phyloP scores from a whole-genome alignment of 345 rosid genomes.

The Gynandropsis gynandra region DNA sequence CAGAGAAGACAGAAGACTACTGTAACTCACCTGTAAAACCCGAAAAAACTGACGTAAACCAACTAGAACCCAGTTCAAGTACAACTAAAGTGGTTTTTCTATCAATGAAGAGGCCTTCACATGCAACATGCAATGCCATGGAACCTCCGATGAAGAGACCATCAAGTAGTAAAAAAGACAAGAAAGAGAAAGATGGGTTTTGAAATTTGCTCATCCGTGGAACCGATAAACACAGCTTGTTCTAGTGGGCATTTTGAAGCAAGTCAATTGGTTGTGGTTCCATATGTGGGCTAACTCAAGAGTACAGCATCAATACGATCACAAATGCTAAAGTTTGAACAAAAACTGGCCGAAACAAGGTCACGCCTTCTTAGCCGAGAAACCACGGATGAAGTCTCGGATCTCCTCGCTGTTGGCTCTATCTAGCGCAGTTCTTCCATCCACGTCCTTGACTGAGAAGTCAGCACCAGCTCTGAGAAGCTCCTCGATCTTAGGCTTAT shows the following conservation, averaged over 20 bases:
- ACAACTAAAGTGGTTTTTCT: constrained; percentile 57
- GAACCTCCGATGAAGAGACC: constrained; percentile 25
- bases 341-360: background rate
- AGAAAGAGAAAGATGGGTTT: constrained; percentile 23
- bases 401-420: constrained; percentile 51
- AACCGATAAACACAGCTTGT: constrained; percentile 29
- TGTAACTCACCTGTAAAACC: background rate
- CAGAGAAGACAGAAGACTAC: constrained; percentile 15
- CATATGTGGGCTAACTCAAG: no score
- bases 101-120: constrained; percentile 41
- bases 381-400: constrained; percentile 54
- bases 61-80: constrained; percentile 8
- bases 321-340: no score
- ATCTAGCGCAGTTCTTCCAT: constrained; percentile 71
- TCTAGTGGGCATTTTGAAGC: constrained; percentile 25
- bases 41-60: constrained; percentile 20
- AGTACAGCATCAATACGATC: background rate
- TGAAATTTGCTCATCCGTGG: constrained; percentile 28
- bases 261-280: no score
- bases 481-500: constrained; percentile 84
- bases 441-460: constrained; percentile 54
- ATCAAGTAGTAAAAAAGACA: constrained; percentile 17
- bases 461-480: constrained; percentile 71
- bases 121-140: constrained; percentile 19
- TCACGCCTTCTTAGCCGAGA: constrained; percentile 59